Evolutionary conservation across 805 yeast genomes (phyloP).

Genomic region (Kodamaea laetipori): DNA sequence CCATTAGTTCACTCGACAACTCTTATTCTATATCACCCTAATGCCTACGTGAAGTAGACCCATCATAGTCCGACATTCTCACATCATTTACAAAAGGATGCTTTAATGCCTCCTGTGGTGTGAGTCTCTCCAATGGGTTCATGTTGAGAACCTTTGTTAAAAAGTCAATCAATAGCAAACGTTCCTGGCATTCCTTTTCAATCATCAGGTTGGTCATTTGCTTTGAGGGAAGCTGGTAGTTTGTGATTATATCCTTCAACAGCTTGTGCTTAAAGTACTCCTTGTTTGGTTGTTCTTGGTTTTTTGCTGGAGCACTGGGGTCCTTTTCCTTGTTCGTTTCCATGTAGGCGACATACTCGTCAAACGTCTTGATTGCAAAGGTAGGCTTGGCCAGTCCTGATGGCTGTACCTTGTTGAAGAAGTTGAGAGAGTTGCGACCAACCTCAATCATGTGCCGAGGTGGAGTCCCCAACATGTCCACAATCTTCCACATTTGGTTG

Average conservation of each 20-base stretch:
- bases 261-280: conserved; percentile 70
- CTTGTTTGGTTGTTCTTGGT: conserved; percentile 76
- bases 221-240: conserved; percentile 68
- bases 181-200: conserved; percentile 73
- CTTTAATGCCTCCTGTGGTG: conserved; percentile 90
- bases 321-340: conserved; percentile 26
- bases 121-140: conserved; percentile 93
- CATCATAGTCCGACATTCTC: conserved; percentile 4
- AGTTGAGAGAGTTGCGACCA: conserved; percentile 81
- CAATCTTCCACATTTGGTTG: conserved; percentile 82
- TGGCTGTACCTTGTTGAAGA: conserved; percentile 50
- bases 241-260: conserved; percentile 71
- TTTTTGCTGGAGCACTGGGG: conserved; percentile 23
- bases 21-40: background rate
- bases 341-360: conserved; percentile 37
- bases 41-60: conserved; percentile 3
- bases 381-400: conserved; percentile 28
- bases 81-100: conserved; percentile 79
- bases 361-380: conserved; percentile 35
- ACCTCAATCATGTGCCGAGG: conserved; percentile 96
- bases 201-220: conserved; percentile 53
- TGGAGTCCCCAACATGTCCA: conserved; percentile 80
- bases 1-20: too few relatives aligned
- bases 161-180: conserved; percentile 75
- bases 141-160: conserved; percentile 73